Percentiles rank a stretch among this genome's conserved stretches.
phyloP scores from a whole-genome alignment of 768 basidiomycete species.

The Leccinum disarticulatum region DNA sequence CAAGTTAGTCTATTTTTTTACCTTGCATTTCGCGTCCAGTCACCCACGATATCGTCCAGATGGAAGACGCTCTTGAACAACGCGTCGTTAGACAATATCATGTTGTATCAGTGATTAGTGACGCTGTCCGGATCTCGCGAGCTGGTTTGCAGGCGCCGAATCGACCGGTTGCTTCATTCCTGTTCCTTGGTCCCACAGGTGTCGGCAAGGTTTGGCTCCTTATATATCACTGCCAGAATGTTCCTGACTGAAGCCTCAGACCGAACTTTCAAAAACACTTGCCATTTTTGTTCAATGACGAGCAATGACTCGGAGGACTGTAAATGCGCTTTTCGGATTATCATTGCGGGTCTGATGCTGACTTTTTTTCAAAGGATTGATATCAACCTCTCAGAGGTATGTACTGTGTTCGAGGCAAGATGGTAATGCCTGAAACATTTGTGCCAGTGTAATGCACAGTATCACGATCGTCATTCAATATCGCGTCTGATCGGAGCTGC shows the following conservation, averaged over 20 bases:
- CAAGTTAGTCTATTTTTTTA: constrained; percentile 42
- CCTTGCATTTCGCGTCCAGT: background rate
- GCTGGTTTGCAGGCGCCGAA: constrained; percentile 88
- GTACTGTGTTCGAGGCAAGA: background rate
- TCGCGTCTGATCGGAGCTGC: constrained; percentile 90
- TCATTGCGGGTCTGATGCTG: background rate
- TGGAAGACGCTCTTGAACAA: constrained; percentile 76
- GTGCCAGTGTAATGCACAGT: no score
- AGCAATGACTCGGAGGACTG: constrained; percentile 66
- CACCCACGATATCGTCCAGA: constrained; percentile 43
- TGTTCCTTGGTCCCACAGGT: constrained; percentile 88
- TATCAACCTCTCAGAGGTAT: constrained; percentile 89
- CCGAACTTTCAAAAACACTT: constrained; percentile 85
- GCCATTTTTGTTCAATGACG: constrained; percentile 92
- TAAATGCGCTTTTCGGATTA: constrained; percentile 37
- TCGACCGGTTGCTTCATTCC: constrained; percentile 88
- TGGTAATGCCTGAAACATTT: no score
- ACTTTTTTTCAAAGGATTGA: constrained; percentile 58
- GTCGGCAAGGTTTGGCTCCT: constrained; percentile 64
- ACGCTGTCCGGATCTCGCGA: constrained; percentile 90
- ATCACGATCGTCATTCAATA: constrained; percentile 41
- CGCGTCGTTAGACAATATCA: constrained; percentile 92
- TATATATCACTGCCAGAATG: background rate
- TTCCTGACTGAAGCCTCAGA: constrained; percentile 37
- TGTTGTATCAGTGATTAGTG: constrained; percentile 80